Evolutionary conservation across 306 rosid species (phyloP).

Genomic region (Oemleria cerasiformis): DNA sequence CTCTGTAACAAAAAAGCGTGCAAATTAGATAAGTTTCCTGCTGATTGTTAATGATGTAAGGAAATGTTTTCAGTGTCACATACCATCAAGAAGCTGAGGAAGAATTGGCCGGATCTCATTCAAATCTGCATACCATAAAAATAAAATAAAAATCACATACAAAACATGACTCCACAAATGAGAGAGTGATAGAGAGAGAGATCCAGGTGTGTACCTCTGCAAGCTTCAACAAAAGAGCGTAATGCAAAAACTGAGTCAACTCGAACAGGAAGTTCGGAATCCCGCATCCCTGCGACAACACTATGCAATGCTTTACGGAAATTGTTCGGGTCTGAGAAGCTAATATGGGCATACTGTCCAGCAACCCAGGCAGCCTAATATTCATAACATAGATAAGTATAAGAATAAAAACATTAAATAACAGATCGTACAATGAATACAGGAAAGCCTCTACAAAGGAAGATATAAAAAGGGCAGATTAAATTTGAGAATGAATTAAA

Average conservation of each 20-base stretch:
- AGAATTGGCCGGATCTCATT: constrained; percentile 89
- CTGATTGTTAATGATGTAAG: constrained; percentile 5
- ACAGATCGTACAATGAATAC: not conserved
- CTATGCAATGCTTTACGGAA: constrained; percentile 83
- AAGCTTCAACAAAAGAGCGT: constrained; percentile 94
- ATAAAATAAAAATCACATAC: not conserved
- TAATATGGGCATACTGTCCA: constrained; percentile 87
- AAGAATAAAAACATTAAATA: not conserved
- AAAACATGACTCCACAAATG: not conserved
- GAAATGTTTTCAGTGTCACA: constrained; percentile 24
- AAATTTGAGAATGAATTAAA: not conserved
- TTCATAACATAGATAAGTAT: constrained; percentile 18
- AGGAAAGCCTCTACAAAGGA: not conserved
- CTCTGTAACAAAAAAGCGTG: constrained; percentile 44
- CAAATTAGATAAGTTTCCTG: constrained; percentile 21
- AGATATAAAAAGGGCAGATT: not conserved
- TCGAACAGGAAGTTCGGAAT: constrained; percentile 93
- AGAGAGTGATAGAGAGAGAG: not conserved
- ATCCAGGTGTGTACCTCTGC: constrained; percentile 49
- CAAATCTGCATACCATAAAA: constrained; percentile 57
- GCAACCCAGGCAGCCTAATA: constrained; percentile 97
- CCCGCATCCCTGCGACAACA: constrained; percentile 87
- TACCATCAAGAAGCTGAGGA: constrained; percentile 95
- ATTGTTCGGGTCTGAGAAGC: constrained; percentile 80
- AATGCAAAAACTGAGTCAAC: constrained; percentile 94